Percentiles rank a stretch among this genome's conserved stretches.
phyloP scores from a whole-genome alignment of 2,329 filamentous ascomycete genomes.

The Penicillium thymicola region DNA sequence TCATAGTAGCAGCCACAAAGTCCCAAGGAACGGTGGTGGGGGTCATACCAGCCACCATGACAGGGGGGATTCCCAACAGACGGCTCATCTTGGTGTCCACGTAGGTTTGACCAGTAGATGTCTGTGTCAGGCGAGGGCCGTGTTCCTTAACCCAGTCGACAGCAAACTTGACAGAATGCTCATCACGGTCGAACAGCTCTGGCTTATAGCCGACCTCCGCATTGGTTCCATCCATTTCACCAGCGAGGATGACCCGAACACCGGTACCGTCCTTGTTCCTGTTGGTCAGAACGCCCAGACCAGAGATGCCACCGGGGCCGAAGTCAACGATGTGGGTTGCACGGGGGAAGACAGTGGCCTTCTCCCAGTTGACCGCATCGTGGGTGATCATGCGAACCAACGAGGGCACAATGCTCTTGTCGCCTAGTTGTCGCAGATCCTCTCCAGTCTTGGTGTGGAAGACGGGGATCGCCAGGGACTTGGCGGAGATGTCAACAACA shows the following conservation, averaged over 20 bases:
- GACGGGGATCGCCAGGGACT: slow-evolving; percentile 75
- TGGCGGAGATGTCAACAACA: slow-evolving; percentile 70
- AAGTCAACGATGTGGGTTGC: slow-evolving; percentile 97
- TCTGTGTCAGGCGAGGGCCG: slow-evolving; percentile 87
- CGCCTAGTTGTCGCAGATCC: slow-evolving; percentile 69
- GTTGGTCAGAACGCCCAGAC: slow-evolving; percentile 91
- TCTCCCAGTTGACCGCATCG: slow-evolving; percentile 94
- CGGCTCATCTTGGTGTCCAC: slow-evolving; percentile 97
- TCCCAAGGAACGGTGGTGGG: slow-evolving; percentile 80
- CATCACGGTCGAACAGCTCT: slow-evolving; percentile 94
- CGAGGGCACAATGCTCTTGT: slow-evolving; percentile 77
- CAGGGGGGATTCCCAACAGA: slow-evolving; percentile 75
- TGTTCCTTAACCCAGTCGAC: slow-evolving; percentile 98
- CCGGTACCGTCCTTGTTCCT: slow-evolving; percentile 99
- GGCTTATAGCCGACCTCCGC: slow-evolving; percentile 95
- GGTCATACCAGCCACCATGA: slow-evolving; percentile 94
- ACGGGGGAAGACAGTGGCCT: slow-evolving; percentile 81
- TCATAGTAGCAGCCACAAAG: slow-evolving; percentile 54
- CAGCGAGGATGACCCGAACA: slow-evolving; percentile 91
- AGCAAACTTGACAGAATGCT: slow-evolving; percentile 90
- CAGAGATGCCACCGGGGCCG: slow-evolving; percentile 93
- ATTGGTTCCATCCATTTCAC: slow-evolving; percentile 86
- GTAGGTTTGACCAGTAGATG: slow-evolving; percentile 81
- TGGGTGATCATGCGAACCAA: slow-evolving; percentile 91
- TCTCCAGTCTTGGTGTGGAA: slow-evolving; percentile 87